A percentile compares a stretch with the other conserved stretches of the same genome.
These are phyloP conservation scores for Apium graveolens DNA, from an alignment of 129 eudicot genomes.

Conservation along the genomic window DNA sequence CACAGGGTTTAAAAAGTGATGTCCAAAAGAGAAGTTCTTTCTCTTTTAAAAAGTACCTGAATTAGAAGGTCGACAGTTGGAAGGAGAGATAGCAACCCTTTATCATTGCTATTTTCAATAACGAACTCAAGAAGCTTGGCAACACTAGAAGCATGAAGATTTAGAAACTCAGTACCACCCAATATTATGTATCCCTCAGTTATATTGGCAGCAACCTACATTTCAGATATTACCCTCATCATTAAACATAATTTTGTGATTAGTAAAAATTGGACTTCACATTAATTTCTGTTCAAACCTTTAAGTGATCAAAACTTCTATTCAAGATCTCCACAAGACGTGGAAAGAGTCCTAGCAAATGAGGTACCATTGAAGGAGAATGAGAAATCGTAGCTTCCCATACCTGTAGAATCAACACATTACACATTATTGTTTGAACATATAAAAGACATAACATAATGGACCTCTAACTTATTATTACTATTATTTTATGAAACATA, in stretches of 20 bases:
- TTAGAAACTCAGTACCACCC: conserved; percentile 78
- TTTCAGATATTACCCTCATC: conserved; percentile 1
- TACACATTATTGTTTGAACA: neutral
- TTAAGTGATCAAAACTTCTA: conserved; percentile 82
- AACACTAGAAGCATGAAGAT: conserved; percentile 69
- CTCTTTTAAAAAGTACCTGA: conserved; percentile 52
- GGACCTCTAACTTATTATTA: neutral
- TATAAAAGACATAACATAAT: neutral
- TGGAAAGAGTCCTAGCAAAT: conserved; percentile 57
- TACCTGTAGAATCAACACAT: conserved; percentile 46
- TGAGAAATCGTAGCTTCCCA: conserved; percentile 91
- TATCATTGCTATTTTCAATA: conserved; percentile 75
- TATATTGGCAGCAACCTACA: conserved; percentile 49
- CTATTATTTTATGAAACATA: neutral
- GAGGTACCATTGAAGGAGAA: conserved; percentile 80
- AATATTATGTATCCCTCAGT: conserved; percentile 70
- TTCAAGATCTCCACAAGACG: conserved; percentile 82
- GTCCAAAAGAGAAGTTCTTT: neutral
- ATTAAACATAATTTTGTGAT: neutral
- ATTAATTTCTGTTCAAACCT: conserved; percentile 32
- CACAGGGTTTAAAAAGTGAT: neutral
- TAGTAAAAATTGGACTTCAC: neutral
- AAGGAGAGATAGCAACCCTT: conserved; percentile 75
- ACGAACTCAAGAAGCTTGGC: conserved; percentile 73
- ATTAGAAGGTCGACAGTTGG: conserved; percentile 73